These are phyloP conservation scores for Fusarium liriodendri DNA, from an alignment of 2,329 filamentous ascomycete species.

Conservation along the genomic window DNA sequence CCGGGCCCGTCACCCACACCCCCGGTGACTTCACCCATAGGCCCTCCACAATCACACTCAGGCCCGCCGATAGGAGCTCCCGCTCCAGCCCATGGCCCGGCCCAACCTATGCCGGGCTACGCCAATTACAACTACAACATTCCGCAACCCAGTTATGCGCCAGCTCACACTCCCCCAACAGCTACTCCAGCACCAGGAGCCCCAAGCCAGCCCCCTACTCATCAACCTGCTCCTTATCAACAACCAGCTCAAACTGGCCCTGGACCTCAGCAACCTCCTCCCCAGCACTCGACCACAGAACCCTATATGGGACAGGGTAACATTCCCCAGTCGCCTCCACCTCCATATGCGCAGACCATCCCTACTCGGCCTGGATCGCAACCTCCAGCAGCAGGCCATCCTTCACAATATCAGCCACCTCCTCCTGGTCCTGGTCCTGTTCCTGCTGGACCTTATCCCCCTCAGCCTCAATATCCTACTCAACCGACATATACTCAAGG, in stretches of 20 bases:
- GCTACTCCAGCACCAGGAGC: conserved; percentile 3
- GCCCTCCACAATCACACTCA: conserved; percentile 1
- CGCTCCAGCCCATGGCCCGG: conserved; percentile 5
- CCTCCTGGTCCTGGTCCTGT: neutral
- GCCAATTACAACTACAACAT: conserved; percentile 35
- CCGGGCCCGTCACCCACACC: conserved; percentile 6
- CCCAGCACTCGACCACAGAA: conserved; percentile 18
- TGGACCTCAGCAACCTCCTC: conserved; percentile 16
- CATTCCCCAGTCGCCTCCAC: conserved; percentile 38
- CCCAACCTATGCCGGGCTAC: conserved; percentile 18
- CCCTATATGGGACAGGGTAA: conserved; percentile 7
- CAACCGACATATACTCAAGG: conserved; percentile 38
- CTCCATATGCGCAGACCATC: conserved; percentile 36
- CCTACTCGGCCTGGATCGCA: conserved; percentile 23
- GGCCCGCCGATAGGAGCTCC: conserved; percentile 1
- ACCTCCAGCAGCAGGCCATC: conserved; percentile 20
- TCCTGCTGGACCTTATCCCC: conserved; percentile 17
- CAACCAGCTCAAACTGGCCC: conserved; percentile 3
- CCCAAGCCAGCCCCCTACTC: neutral
- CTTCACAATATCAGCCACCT: conserved; percentile 25
- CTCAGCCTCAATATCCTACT: conserved; percentile 36
- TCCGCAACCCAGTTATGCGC: conserved; percentile 37
- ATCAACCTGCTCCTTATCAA: conserved; percentile 19
- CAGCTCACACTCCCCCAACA: conserved; percentile 6
- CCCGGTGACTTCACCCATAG: neutral